Evolutionary conservation across 805 yeast genomes (phyloP), one percentile per base, ranked within the genome.

Genomic region (Candida krabiensis): DNA sequence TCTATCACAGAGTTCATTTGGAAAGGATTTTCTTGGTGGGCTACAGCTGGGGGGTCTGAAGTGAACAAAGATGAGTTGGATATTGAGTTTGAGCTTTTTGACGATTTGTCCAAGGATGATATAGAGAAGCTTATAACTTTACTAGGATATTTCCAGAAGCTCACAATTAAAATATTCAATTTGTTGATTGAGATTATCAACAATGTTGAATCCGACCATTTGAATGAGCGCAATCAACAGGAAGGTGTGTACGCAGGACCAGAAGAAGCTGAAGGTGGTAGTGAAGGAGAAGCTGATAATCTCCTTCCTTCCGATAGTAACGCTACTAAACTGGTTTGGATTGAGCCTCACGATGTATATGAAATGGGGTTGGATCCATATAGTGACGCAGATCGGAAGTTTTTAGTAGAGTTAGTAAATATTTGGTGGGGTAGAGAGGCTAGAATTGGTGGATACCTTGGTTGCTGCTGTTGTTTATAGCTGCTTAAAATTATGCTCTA

Each of bases 1-100:
- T 70, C 83, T 2, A 71, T 85, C 74, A 66, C 69, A 37, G 81
- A 79, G 48, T 65, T 74, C 28, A 64, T 80, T 1, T 80, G 86
- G 85, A 68, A 75, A 37, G 89, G 89, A 1, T 73, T 85, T 41
- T 65, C 84, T 15, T 86, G 93, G 93, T 86, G 91, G 88, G 95
- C 95, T 3, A 74, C 85, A 21, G 91, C 93, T 1, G 95, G 93
- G 7, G 84, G 80, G 42, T 69, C 71, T 28, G 65, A 67, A 12
- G 59, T 57, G 17, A 54, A 15, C 63, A 43, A 65, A 31, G 67
- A 64, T 19, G 73, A 71, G 28, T 61, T 57, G 24, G 67, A 62
- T 21, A 41, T 64, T 14, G 78, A 73, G 30, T 42, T 37, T 33
- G 63, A 53, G 26, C 33, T 38, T 29, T 56, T 55, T 41, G 56